Percentiles rank a stretch among this genome's conserved stretches.
These are phyloP conservation scores for Lepidium campestre DNA, from an alignment of 441 rosid genomes.

Conservation along the genomic window DNA sequence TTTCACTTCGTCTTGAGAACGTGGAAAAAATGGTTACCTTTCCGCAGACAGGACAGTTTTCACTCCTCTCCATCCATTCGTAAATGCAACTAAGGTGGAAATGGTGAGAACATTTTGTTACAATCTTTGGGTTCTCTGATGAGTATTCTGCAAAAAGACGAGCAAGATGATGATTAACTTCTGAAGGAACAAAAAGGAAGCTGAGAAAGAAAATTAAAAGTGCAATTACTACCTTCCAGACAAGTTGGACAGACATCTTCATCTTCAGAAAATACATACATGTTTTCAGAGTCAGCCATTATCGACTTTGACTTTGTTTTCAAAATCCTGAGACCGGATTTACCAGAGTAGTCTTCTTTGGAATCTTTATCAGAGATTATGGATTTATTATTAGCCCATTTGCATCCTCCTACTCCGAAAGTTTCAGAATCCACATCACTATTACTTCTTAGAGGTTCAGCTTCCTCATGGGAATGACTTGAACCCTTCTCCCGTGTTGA, in stretches of 20 bases:
- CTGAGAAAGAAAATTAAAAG: background rate
- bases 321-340: conserved; percentile 51
- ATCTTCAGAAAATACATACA: conserved; percentile 64
- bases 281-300: conserved; percentile 38
- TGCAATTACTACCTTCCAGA: conserved; percentile 64
- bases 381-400: conserved; percentile 49
- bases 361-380: conserved; percentile 54
- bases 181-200: background rate
- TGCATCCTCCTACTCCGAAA: conserved; percentile 43
- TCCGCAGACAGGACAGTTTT: conserved; percentile 77
- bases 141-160: conserved; percentile 47
- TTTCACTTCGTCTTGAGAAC: background rate
- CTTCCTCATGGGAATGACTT: conserved; percentile 56
- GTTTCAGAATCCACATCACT: conserved; percentile 54
- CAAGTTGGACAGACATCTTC: conserved; percentile 93
- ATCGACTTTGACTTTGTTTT: conserved; percentile 37
- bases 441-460: conserved; percentile 69
- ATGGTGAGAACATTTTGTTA: conserved; percentile 64
- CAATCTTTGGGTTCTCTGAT: conserved; percentile 62
- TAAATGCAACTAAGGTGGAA: conserved; percentile 77
- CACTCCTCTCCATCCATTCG: conserved; percentile 85
- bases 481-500: conserved; percentile 81
- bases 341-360: conserved; percentile 46
- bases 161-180: background rate
- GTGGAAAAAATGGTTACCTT: conserved; percentile 38